A percentile compares a stretch with the other conserved stretches of the same genome.
phyloP scores from a whole-genome alignment of 192 early-diverging fungal species.

The Dimargaris cristalligena region DNA sequence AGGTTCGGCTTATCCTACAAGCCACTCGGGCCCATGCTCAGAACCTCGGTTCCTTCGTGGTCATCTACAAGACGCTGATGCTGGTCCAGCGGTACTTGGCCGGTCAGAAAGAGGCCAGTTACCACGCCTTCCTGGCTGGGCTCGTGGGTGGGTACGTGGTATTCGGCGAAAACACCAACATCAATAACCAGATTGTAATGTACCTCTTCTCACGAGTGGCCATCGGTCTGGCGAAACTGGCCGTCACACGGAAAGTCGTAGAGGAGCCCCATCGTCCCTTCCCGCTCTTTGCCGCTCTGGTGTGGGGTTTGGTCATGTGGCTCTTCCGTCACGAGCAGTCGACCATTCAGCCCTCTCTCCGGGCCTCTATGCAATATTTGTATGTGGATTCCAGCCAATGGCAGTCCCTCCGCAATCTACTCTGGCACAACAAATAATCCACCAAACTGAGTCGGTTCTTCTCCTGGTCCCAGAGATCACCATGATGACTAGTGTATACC shows the following conservation, averaged over 20 bases:
- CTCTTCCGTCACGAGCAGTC: conserved; percentile 79
- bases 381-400: conserved; percentile 79
- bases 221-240: conserved; percentile 70
- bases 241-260: conserved; percentile 48
- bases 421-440: conserved; percentile 69
- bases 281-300: conserved; percentile 80
- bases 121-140: conserved; percentile 82
- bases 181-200: conserved; percentile 93
- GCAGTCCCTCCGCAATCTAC: conserved; percentile 49
- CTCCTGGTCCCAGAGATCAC: too few relatives aligned
- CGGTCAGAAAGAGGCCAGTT: conserved; percentile 51
- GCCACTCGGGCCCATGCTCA: conserved; percentile 78
- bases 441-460: neutral
- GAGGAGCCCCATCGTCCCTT: conserved; percentile 65
- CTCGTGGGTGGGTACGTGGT: conserved; percentile 81
- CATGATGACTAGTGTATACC: too few relatives aligned
- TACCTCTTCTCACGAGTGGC: conserved; percentile 87
- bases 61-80: conserved; percentile 87
- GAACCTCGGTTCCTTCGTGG: conserved; percentile 82
- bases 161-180: conserved; percentile 86
- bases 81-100: conserved; percentile 51
- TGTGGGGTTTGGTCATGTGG: conserved; percentile 94
- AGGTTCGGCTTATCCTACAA: conserved; percentile 53
- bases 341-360: conserved; percentile 76
- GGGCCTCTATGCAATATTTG: conserved; percentile 87